Base-by-base conservation (phyloP, 2,329 filamentous ascomycete genomes). In the Colletotrichum ledebouriae region DNA sequence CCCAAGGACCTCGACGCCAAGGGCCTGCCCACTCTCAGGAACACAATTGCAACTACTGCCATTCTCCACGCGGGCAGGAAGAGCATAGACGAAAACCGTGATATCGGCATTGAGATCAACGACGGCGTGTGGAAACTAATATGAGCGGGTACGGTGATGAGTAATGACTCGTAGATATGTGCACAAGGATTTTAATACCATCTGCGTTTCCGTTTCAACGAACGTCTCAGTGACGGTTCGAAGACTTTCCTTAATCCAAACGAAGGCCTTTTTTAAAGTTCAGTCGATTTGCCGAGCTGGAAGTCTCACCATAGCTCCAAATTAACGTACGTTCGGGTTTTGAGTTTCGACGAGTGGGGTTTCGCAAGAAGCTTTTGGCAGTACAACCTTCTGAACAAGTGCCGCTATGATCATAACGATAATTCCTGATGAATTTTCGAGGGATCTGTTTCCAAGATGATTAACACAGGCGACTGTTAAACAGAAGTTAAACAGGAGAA, bases 1-100 rank as follows among this genome's bases (percentile, higher is more conserved):
- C 85, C 95, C 1, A 90, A 90, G 29, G 90, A 94, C 71, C 84
- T 98, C 37, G 94, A 98, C 74, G 86, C 86, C 72, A 90, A 94
- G 74, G 91, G 92, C 0, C 80, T 98, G 71, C 94, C 94, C 1
- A 98, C 95, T 11, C 81, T 98, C 73, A 89, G 86, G 77, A 98
- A 98, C 78, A 98, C 94, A 0, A 90, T 97, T 74, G 93, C 93
- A 13, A 98, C 94, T 0, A 97, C 94, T 9, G 94, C 94, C 0
- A 97, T 98, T 71, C 83, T 98, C 64, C 92, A 98, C 80, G 94
- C 94, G 1, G 94, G 95, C 0, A 84, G 94, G 72, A 86, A 90
- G 75, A 95, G 92, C 77, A 86, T 98, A 74, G 94, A 98, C 77
- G 93, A 97, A 84, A 86, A 87, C 64, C 85, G 94, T 63, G 87